Percentiles rank a stretch among this genome's conserved stretches.
These are phyloP conservation scores for Vaccinium corymbosum DNA, from an alignment of 148 eudicot genomes.

Conservation along the genomic window DNA sequence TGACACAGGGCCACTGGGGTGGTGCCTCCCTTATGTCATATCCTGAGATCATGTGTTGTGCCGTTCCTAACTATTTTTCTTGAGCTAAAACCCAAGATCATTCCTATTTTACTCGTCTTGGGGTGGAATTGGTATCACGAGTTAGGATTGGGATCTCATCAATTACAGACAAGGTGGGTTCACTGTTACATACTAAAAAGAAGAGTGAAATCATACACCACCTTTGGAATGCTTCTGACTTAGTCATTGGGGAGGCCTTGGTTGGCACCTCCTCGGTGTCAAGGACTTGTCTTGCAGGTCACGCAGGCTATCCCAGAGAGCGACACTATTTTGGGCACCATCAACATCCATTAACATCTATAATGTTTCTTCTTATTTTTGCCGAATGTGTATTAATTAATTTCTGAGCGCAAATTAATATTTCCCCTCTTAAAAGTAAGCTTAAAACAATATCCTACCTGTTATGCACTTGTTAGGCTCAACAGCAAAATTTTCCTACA, in stretches of 20 bases:
- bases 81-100: not conserved
- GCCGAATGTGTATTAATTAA: not conserved
- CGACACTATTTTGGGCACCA: not conserved
- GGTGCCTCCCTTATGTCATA: not conserved
- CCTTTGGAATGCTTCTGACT: not conserved
- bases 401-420: not conserved
- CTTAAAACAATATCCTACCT: constrained; percentile 33
- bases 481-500: constrained; percentile 79
- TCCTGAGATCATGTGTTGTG: not conserved
- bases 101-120: not conserved
- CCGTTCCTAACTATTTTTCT: not conserved
- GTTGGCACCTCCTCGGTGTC: not conserved
- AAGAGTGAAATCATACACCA: not conserved
- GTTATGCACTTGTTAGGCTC: constrained; percentile 84
- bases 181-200: not conserved
- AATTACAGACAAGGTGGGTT: not conserved
- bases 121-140: not conserved
- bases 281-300: not conserved
- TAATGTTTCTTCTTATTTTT: not conserved
- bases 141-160: not conserved
- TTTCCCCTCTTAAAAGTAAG: not conserved
- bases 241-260: not conserved
- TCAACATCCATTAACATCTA: not conserved
- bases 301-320: not conserved
- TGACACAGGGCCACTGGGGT: not conserved